Evolutionary conservation across 1,139 yeast genomes (phyloP).

Genomic region (Pichia sp.): DNA sequence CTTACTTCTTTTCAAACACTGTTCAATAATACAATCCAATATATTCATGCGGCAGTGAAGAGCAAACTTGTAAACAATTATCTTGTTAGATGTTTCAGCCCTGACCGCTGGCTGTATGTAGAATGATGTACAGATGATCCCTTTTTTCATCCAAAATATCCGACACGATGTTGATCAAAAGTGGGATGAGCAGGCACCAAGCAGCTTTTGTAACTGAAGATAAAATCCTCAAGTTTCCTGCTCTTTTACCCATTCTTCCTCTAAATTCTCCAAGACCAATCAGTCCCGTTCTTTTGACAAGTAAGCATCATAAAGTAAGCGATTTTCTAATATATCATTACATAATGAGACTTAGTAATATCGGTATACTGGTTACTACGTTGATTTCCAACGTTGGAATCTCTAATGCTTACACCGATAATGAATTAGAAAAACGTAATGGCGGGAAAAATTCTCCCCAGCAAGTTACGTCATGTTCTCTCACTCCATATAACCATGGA

Average conservation of each 20-base stretch:
- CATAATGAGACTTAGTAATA: neutral
- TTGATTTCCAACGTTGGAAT: neutral
- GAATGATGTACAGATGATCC: neutral
- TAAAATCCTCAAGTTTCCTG: too few relatives aligned
- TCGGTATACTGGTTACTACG: constrained; percentile 1
- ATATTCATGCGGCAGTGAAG: neutral
- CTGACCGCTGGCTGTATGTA: neutral
- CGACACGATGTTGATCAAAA: neutral
- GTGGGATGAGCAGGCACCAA: neutral
- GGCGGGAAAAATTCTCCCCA: neutral
- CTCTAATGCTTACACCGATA: neutral
- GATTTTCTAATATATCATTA: neutral
- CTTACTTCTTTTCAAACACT: neutral
- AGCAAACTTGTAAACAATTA: too few relatives aligned
- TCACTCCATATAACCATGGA: constrained; percentile 6
- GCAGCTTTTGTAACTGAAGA: too few relatives aligned
- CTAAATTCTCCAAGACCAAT: too few relatives aligned
- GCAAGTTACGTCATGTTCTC: constrained; percentile 6
- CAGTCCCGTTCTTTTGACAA: neutral
- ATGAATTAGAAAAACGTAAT: constrained; percentile 6
- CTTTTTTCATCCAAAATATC: neutral
- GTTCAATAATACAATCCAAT: neutral
- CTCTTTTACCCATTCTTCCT: too few relatives aligned
- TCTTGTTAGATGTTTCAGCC: neutral
- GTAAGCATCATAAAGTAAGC: neutral